A percentile compares a stretch with the other conserved stretches of the same genome.
phyloP scores from a whole-genome alignment of 1,284 basidiomycete genomes.

The Austropuccinia psidii region DNA sequence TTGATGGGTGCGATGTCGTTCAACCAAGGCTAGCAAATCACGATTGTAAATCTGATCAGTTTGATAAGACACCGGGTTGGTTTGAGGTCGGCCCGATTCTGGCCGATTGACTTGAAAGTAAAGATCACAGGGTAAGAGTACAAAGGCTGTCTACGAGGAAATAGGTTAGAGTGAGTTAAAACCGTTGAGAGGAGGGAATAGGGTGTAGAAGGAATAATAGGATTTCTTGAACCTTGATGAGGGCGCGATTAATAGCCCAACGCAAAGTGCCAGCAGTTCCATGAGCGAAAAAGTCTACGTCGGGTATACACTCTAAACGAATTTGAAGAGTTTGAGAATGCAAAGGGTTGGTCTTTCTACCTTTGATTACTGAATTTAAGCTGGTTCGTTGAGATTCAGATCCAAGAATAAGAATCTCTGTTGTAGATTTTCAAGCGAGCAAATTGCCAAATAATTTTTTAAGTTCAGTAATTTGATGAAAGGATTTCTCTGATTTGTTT shows the following conservation, averaged over 20 bases:
- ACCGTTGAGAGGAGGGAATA: no score
- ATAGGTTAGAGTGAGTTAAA: no score
- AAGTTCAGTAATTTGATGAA: no score
- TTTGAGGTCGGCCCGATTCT: background rate
- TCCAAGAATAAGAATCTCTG: conserved; percentile 12
- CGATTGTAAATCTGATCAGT: background rate
- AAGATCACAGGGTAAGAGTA: conserved; percentile 31
- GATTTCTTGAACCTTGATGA: conserved; percentile 3
- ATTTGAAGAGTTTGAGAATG: background rate
- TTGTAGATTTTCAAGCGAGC: no score
- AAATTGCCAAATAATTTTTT: no score
- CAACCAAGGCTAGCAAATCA: background rate
- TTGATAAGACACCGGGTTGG: background rate
- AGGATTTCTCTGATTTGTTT: no score
- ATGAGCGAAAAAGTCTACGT: background rate
- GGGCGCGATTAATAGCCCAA: background rate
- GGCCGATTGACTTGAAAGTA: conserved; percentile 4
- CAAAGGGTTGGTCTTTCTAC: background rate
- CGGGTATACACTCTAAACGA: conserved; percentile 21
- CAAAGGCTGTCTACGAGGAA: conserved; percentile 18
- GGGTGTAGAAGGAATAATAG: background rate
- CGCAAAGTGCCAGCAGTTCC: conserved; percentile 19
- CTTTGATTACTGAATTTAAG: background rate
- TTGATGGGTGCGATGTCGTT: conserved; percentile 22
- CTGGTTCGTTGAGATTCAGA: conserved; percentile 15